Conservation (phyloP, 768 basidiomycete species). For the Harrya chromipes region DNA sequence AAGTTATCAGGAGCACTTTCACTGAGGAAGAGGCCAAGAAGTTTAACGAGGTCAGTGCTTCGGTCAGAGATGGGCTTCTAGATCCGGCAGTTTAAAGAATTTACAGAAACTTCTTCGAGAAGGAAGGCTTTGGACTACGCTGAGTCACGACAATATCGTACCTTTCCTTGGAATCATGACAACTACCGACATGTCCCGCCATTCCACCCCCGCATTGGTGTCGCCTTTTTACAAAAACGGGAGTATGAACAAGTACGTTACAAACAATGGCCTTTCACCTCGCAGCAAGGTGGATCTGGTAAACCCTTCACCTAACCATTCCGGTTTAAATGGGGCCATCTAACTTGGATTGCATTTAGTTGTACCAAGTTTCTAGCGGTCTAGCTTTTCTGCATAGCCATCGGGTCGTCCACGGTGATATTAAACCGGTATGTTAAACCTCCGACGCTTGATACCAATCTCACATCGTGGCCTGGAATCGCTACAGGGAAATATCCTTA, state of each 20-base stretch:
- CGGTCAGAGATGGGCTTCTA: neutral
- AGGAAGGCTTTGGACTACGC: slow-evolving; percentile 25
- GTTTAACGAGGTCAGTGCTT: slow-evolving; percentile 19
- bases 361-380: slow-evolving; percentile 20
- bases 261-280: slow-evolving; percentile 3
- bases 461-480: neutral
- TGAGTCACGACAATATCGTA: slow-evolving; percentile 23
- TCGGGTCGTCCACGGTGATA: slow-evolving; percentile 35
- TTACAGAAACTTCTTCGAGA: slow-evolving; percentile 28
- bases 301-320: neutral
- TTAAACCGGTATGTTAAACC: slow-evolving; percentile 33
- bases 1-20: slow-evolving; percentile 23
- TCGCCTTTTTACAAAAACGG: slow-evolving; percentile 27
- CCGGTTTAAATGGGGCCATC: neutral
- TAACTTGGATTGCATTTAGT: slow-evolving; percentile 5
- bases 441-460: neutral
- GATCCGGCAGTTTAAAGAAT: neutral
- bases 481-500: slow-evolving; percentile 36
- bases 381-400: slow-evolving; percentile 23
- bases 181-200: slow-evolving; percentile 14
- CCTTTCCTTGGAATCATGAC: slow-evolving; percentile 24
- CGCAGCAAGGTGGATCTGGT: slow-evolving; percentile 23
- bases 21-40: slow-evolving; percentile 12
- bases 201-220: slow-evolving; percentile 21
- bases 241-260: slow-evolving; percentile 18